Base-by-base conservation (phyloP, 305 asterid species). In the Stenogyne calaminthoides region DNA sequence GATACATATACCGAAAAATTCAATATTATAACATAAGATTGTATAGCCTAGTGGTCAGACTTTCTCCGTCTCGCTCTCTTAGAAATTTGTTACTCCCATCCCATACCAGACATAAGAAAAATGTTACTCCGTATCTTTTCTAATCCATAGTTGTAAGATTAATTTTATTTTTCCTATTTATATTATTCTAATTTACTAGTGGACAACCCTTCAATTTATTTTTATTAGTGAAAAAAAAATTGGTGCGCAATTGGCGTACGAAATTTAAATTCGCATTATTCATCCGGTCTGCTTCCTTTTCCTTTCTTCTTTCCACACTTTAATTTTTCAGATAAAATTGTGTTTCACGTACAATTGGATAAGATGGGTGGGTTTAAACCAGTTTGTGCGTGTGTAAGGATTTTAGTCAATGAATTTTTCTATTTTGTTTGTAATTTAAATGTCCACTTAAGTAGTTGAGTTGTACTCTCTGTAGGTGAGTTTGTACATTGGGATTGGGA, bases 361-460 rank as follows among this genome's bases (percentile, higher is more conserved):
- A n/a, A 47, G 9, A n/a, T n/a, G 19, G 6, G 55, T 47, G 59
- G 14, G 27, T 8, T 54, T 54, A 54, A 54, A 54, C 14, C 18
- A 8, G 29, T 56, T 20, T 56, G 36, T 20, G 36, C 10, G 34
- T 22, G 36, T 1, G n/a, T 55, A 18, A 15, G 61, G 25, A 56
- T 10, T 36, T 15, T 16, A 9, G 67, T 34, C 46, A 60, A 60
- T 60, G 66, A 60, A 60, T 32, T 12, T 34, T 0, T n/a, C 7
- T 49, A 6, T 20, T 5, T 49, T 15, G 42, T 42, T 11, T 32
- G 36, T 37, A 49, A 37, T 54, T 47, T 25, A 0, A 7, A n/a
- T 64, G 52, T 7, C 11, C 10, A 70, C 19, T 14, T 16, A 55
- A 57, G 68, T 75, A 60, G 68, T 42, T n/a, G 64, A 51, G 64